phyloP scores from a whole-genome alignment of 2,329 filamentous ascomycete genomes.

The Plenodomus lindquistii region DNA sequence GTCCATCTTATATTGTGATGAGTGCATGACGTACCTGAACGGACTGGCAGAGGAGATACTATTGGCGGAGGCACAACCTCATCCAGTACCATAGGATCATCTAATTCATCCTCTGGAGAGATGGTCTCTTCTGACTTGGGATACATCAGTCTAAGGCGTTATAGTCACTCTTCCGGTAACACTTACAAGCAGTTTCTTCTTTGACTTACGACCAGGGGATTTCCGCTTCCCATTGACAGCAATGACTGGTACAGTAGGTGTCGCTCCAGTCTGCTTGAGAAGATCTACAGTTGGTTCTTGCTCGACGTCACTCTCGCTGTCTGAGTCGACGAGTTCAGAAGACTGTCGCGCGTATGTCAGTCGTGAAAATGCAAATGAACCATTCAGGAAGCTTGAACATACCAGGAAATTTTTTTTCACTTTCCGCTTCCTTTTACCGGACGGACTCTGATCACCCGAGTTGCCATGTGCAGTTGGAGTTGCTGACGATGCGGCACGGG shows the following conservation, averaged over 20 bases:
- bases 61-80: constrained; percentile 14
- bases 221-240: constrained; percentile 29
- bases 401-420: constrained; percentile 35
- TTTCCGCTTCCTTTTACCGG: constrained; percentile 35
- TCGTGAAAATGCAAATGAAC: neutral
- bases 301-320: constrained; percentile 25
- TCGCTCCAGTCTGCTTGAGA: constrained; percentile 2
- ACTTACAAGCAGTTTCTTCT: constrained; percentile 38
- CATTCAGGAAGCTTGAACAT: constrained; percentile 4
- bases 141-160: constrained; percentile 3
- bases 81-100: constrained; percentile 28
- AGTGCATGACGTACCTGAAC: constrained; percentile 28
- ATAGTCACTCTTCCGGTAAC: neutral
- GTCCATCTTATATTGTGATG: constrained; percentile 5
- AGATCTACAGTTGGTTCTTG: constrained; percentile 5
- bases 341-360: constrained; percentile 26
- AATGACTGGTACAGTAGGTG: constrained; percentile 12
- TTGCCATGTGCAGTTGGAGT: constrained; percentile 18
- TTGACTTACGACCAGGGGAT: constrained; percentile 27
- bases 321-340: constrained; percentile 35
- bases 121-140: constrained; percentile 34
- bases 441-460: constrained; percentile 22
- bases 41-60: constrained; percentile 26
- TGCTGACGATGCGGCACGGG: constrained; percentile 18
- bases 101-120: constrained; percentile 35